Conservation (phyloP, 2,329 filamentous ascomycete species). For the Hypocrella siamensis region DNA sequence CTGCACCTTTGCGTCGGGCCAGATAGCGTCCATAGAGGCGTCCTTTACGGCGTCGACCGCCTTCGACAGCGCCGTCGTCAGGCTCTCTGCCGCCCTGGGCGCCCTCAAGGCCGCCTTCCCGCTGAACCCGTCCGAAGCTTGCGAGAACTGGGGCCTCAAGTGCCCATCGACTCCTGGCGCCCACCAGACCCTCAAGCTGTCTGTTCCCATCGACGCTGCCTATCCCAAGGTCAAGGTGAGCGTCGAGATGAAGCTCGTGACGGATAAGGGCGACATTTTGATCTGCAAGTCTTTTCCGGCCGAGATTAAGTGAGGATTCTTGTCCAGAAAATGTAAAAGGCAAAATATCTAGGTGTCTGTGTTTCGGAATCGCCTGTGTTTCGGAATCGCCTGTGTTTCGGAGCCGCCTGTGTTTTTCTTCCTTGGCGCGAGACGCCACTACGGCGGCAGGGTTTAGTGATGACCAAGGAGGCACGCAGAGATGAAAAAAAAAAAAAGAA, state of each 20-base stretch:
- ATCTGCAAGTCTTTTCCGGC: constrained; percentile 3
- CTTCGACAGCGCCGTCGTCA: constrained; percentile 1
- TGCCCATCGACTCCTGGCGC: constrained; percentile 1
- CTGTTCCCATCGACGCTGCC: not conserved
- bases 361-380: not conserved
- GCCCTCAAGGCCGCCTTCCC: not conserved
- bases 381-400: not conserved
- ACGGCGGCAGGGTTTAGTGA: too few species aligned
- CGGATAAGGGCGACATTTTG: not conserved
- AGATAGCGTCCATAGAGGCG: constrained; percentile 1
- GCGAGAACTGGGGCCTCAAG: constrained; percentile 2
- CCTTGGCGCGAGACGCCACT: too few species aligned
- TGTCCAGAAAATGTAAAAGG: not conserved
- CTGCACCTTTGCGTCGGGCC: constrained; percentile 1
- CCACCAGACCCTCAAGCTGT: constrained; percentile 1
- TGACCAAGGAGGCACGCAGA: too few species aligned
- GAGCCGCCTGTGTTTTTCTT: not conserved
- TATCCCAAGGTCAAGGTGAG: constrained; percentile 1
- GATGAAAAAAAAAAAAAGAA: too few species aligned
- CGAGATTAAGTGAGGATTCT: constrained; percentile 1
- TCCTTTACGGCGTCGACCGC: not conserved
- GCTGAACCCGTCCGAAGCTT: not conserved
- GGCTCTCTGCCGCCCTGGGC: not conserved
- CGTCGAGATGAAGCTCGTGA: constrained; percentile 1
- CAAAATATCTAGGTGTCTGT: not conserved